These are phyloP conservation scores for Basidiobolus meristosporus DNA, from an alignment of 371 early-diverging fungal species.

Conservation along the genomic window DNA sequence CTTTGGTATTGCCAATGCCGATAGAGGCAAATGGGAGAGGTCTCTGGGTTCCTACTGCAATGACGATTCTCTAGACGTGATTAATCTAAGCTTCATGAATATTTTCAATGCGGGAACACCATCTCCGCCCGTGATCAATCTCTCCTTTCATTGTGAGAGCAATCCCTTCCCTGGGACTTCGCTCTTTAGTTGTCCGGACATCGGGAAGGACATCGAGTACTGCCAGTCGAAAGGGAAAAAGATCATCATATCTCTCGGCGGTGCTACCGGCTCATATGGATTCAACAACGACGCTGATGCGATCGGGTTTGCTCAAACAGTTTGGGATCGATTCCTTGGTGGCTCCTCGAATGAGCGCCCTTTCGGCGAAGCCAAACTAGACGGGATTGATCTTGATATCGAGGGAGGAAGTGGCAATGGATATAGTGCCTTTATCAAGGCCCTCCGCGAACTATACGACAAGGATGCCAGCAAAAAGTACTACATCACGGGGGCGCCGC, in stretches of 20 bases:
- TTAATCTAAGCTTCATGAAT: constrained; percentile 37
- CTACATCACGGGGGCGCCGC: constrained; percentile 49
- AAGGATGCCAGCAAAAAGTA: constrained; percentile 18
- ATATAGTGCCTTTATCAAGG: constrained; percentile 18
- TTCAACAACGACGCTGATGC: constrained; percentile 23
- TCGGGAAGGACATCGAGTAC: constrained; percentile 32
- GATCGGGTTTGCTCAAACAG: constrained; percentile 22
- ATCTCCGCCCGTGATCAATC: constrained; percentile 20
- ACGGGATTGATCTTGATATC: constrained; percentile 55
- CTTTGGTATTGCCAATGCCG: constrained; percentile 4
- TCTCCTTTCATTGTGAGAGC: constrained; percentile 33
- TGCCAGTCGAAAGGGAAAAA: constrained; percentile 41
- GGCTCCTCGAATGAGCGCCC: constrained; percentile 25
- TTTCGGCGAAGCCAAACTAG: constrained; percentile 30
- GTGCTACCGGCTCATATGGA: constrained; percentile 38
- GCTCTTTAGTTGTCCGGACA: constrained; percentile 28
- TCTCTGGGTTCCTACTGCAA: constrained; percentile 35
- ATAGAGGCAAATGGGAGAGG: constrained; percentile 7
- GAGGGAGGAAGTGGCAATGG: constrained; percentile 31
- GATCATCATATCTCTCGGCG: constrained; percentile 42
- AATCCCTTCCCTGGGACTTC: constrained; percentile 15
- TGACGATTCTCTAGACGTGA: constrained; percentile 20
- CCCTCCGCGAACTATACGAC: constrained; percentile 20
- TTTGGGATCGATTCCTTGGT: constrained; percentile 39
- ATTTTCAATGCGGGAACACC: constrained; percentile 25